Percentiles rank a stretch among this genome's conserved stretches.
Evolutionary conservation across 164 flowering plant genomes (phyloP).

Genomic region (Vitis amurensis): DNA sequence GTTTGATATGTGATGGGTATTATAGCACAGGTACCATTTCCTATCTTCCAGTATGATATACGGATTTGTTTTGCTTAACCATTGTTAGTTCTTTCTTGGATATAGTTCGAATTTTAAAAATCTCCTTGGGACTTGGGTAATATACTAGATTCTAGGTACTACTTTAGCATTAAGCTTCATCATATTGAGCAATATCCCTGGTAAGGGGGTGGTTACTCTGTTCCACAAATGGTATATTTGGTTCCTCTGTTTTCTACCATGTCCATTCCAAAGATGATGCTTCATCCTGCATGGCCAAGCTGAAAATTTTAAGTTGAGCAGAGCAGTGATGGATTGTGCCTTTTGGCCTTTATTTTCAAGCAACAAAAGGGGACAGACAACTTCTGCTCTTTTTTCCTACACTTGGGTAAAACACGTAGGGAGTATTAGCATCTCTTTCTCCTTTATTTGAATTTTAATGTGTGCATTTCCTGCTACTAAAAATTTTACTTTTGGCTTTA

Average conservation of each 20-base stretch:
- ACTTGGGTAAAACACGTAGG: slow-evolving; percentile 61
- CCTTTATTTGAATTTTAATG: slow-evolving; percentile 39
- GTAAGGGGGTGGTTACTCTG: slow-evolving; percentile 40
- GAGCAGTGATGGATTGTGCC: slow-evolving; percentile 49
- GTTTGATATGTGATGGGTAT: slow-evolving; percentile 13
- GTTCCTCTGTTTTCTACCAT: slow-evolving; percentile 18
- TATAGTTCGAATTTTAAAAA: slow-evolving; percentile 10
- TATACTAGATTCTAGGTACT: slow-evolving; percentile 27
- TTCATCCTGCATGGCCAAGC: slow-evolving; percentile 45
- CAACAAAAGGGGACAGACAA: slow-evolving; percentile 51
- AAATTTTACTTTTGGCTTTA: slow-evolving; percentile 48
- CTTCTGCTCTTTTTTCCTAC: slow-evolving; percentile 36
- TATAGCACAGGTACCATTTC: slow-evolving; percentile 32
- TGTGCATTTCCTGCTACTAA: slow-evolving; percentile 49
- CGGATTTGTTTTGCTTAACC: slow-evolving; percentile 28
- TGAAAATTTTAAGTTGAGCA: slow-evolving; percentile 44
- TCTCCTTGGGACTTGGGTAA: slow-evolving; percentile 19
- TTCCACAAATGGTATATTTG: slow-evolving; percentile 16
- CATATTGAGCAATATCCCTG: slow-evolving; percentile 34
- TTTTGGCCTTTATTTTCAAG: slow-evolving; percentile 45
- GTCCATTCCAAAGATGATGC: slow-evolving; percentile 37
- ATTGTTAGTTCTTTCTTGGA: slow-evolving; percentile 13
- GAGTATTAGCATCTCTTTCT: slow-evolving; percentile 59
- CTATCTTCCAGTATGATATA: slow-evolving; percentile 8
- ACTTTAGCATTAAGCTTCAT: slow-evolving; percentile 17